These are phyloP conservation scores for Ogataea thermomethanolica DNA, from an alignment of 805 yeast genomes.

Conservation along the genomic window DNA sequence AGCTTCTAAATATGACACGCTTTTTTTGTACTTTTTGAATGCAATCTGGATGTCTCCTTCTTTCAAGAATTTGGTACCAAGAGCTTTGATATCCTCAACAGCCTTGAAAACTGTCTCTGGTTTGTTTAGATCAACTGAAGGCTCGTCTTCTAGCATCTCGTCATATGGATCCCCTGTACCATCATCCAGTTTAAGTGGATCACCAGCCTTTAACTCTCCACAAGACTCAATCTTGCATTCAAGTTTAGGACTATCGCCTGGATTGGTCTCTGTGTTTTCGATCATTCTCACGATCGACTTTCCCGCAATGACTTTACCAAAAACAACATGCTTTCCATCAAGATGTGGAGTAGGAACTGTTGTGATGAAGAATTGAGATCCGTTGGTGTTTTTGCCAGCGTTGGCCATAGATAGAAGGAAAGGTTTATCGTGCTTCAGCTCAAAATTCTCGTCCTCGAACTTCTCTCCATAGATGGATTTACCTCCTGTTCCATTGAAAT, in stretches of 20 bases:
- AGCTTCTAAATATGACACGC: constrained; percentile 63
- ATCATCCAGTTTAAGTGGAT: constrained; percentile 52
- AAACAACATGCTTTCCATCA: constrained; percentile 94
- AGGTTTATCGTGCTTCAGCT: constrained; percentile 73
- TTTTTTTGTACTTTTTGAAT: constrained; percentile 67
- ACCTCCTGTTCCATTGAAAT: constrained; percentile 72
- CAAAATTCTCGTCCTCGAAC: constrained; percentile 88
- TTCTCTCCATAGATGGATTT: constrained; percentile 81
- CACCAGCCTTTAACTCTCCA: constrained; percentile 69
- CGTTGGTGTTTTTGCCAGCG: constrained; percentile 93
- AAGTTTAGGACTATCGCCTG: constrained; percentile 64
- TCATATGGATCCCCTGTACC: constrained; percentile 85
- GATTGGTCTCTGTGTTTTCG: constrained; percentile 66
- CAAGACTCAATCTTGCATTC: constrained; percentile 73
- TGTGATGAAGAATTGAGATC: constrained; percentile 93
- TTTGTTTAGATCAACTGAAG: constrained; percentile 51
- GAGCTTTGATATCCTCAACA: constrained; percentile 59
- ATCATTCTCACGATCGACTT: constrained; percentile 74
- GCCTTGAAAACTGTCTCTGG: constrained; percentile 70
- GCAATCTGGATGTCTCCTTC: constrained; percentile 56
- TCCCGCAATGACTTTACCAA: constrained; percentile 84
- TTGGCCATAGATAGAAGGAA: constrained; percentile 94
- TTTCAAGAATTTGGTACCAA: constrained; percentile 77
- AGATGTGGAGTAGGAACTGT: constrained; percentile 92
- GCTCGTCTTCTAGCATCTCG: constrained; percentile 71